These are phyloP conservation scores for Chlamydomonas sp. DNA, from an alignment of 139 green algal genomes.

Conservation along the genomic window DNA sequence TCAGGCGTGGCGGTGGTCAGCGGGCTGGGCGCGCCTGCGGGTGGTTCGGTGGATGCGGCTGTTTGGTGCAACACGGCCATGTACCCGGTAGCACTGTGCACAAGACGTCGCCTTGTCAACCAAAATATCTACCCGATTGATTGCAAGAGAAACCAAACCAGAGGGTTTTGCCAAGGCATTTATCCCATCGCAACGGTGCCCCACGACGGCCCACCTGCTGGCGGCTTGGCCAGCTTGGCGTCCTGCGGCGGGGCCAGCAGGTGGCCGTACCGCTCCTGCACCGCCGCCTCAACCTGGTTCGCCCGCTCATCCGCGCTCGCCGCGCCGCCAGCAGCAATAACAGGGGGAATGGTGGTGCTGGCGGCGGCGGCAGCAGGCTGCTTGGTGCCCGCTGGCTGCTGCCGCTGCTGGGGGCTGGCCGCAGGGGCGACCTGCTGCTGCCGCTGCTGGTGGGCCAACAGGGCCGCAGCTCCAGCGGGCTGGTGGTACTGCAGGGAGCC, in stretches of 20 bases:
- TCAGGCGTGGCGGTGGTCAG: slow-evolving; percentile 8
- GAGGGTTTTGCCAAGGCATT: too few species aligned
- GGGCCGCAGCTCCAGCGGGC: slow-evolving; percentile 6
- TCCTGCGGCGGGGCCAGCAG: slow-evolving; percentile 10
- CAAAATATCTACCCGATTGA: too few species aligned
- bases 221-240: slow-evolving; percentile 7
- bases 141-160: too few species aligned
- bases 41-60: too few species aligned
- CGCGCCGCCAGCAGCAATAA: too few species aligned
- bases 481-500: slow-evolving; percentile 27
- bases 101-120: too few species aligned
- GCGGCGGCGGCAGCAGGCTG: neutral
- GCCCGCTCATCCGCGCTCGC: slow-evolving; percentile 11
- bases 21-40: slow-evolving; percentile 10
- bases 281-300: slow-evolving; percentile 18
- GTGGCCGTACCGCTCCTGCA: slow-evolving; percentile 15
- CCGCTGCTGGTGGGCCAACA: neutral
- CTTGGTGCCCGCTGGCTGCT: neutral
- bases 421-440: neutral
- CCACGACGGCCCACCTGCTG: neutral
- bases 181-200: too few species aligned
- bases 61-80: too few species aligned
- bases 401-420: neutral
- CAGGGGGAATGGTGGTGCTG: neutral
- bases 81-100: too few species aligned